Percentiles rank a stretch among this genome's conserved stretches.
phyloP scores from a whole-genome alignment of 345 rosid genomes.

The Salix suchowensis region DNA sequence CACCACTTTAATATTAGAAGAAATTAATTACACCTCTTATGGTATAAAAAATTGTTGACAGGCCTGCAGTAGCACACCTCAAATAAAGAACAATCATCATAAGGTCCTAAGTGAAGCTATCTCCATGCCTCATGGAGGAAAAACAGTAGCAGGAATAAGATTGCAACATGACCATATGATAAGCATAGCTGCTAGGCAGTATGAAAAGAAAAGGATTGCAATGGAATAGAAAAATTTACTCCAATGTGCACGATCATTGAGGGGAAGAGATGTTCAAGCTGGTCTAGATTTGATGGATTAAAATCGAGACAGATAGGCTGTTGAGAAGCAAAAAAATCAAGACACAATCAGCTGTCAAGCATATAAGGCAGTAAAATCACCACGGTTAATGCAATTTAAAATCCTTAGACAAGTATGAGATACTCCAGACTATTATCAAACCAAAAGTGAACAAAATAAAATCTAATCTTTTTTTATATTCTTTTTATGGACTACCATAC shows the following conservation, averaged over 20 bases:
- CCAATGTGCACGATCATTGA: background rate
- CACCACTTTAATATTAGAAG: background rate
- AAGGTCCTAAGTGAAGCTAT: background rate
- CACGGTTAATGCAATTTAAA: background rate
- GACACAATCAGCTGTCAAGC: background rate
- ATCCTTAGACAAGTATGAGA: background rate
- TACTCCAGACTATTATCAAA: background rate
- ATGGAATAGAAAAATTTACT: background rate
- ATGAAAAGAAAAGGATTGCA: background rate
- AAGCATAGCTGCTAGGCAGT: background rate
- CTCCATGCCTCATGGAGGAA: background rate
- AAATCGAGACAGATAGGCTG: background rate
- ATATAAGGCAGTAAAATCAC: background rate
- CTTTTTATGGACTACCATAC: background rate
- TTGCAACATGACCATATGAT: background rate
- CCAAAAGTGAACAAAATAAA: background rate
- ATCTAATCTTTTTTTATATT: background rate
- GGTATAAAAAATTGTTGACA: background rate
- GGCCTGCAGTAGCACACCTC: background rate
- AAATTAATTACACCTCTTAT: background rate
- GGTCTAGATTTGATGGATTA: background rate
- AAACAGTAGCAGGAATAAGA: background rate
- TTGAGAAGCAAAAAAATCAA: background rate
- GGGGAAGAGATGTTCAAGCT: background rate
- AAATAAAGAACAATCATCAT: background rate